phyloP scores from a whole-genome alignment of 352 stramenopile genomes.

The Phytopythium chamaehyphon region DNA sequence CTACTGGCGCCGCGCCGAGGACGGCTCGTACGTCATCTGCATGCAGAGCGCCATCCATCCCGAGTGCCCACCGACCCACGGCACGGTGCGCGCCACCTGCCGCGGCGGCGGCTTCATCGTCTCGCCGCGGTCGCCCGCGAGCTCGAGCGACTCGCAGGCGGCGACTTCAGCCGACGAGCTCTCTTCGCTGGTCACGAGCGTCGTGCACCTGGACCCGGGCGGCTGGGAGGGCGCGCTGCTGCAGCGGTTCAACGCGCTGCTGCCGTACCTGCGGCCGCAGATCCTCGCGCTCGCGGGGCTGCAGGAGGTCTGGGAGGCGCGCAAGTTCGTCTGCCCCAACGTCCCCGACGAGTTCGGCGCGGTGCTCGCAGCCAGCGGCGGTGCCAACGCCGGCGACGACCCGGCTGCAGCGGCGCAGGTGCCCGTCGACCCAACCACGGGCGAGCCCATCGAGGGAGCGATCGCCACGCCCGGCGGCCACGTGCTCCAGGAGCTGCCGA shows the following conservation, averaged over 20 bases:
- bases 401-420: conserved; percentile 5
- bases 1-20: conserved; percentile 67
- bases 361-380: conserved; percentile 27
- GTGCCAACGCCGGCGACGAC: conserved; percentile 9
- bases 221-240: conserved; percentile 64
- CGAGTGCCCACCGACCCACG: conserved; percentile 62
- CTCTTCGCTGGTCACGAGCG: conserved; percentile 64
- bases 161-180: conserved; percentile 34
- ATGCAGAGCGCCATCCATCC: conserved; percentile 72
- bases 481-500: conserved; percentile 40
- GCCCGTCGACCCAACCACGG: conserved; percentile 11
- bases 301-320: conserved; percentile 68
- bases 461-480: conserved; percentile 1
- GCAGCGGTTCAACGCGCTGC: conserved; percentile 51
- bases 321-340: conserved; percentile 72
- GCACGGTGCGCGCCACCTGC: conserved; percentile 53
- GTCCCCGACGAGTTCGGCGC: conserved; percentile 56
- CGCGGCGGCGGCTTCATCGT: conserved; percentile 65
- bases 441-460: neutral
- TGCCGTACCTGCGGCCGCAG: conserved; percentile 55
- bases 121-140: conserved; percentile 28
- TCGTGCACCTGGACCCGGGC: conserved; percentile 63
- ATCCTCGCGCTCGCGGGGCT: conserved; percentile 52
- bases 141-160: conserved; percentile 13
- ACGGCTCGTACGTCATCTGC: conserved; percentile 76